These are phyloP conservation scores for Chloris gayana DNA, from an alignment of 176 grass and related monocot species.

Conservation along the genomic window DNA sequence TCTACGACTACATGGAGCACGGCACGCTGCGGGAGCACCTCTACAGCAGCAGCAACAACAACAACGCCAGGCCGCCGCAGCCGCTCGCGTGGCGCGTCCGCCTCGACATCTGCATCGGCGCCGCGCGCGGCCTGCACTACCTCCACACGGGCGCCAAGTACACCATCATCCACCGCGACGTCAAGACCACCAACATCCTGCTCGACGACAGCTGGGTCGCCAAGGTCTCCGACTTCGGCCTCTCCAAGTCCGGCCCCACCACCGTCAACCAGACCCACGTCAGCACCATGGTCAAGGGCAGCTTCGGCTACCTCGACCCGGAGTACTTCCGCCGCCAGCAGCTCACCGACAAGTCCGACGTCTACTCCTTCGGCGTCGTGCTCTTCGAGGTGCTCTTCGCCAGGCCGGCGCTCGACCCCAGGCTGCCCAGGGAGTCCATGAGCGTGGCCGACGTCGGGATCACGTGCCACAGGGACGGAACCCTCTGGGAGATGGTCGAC, in stretches of 20 bases:
- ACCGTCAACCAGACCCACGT: constrained; percentile 78
- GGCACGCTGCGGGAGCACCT: constrained; percentile 88
- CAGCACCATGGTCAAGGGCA: constrained; percentile 93
- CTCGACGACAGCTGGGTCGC: constrained; percentile 80
- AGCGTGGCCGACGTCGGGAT: constrained; percentile 61
- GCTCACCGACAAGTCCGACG: constrained; percentile 87
- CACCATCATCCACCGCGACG: constrained; percentile 93
- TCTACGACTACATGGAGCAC: constrained; percentile 88
- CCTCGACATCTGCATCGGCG: constrained; percentile 88
- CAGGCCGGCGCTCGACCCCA: constrained; percentile 56
- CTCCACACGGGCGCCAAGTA: constrained; percentile 92
- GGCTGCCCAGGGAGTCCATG: constrained; percentile 45
- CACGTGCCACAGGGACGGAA: constrained; percentile 47
- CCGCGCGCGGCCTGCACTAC: constrained; percentile 80
- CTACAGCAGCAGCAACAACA: constrained; percentile 72
- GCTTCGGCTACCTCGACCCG: constrained; percentile 89
- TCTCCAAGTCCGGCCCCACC: constrained; percentile 76
- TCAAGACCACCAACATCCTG: constrained; percentile 95
- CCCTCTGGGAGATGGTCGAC: constrained; percentile 37
- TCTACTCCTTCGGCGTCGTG: constrained; percentile 88
- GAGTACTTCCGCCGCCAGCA: constrained; percentile 91
- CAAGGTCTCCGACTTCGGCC: constrained; percentile 90
- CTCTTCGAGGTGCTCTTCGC: constrained; percentile 81
- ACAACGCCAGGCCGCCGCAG: too few relatives aligned
- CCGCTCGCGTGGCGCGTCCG: constrained; percentile 68